phyloP scores from a whole-genome alignment of 228 moss, liverwort and hornwort species.

The Sphagnum magellanicum region DNA sequence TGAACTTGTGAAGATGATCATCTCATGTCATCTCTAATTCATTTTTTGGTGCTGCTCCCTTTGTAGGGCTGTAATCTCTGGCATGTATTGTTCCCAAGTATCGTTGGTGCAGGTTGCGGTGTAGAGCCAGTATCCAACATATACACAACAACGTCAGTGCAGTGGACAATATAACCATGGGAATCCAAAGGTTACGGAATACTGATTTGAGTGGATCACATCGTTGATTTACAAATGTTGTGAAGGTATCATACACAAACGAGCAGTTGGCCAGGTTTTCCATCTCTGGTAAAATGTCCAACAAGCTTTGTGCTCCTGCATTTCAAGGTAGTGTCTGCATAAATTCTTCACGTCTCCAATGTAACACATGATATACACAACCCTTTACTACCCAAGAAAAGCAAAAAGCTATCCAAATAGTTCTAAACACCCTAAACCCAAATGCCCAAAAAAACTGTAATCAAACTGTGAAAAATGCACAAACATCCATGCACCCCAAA shows the following conservation, averaged over 20 bases:
- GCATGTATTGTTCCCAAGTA: conserved; percentile 21
- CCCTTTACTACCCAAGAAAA: too few relatives aligned
- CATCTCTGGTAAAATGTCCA: conserved; percentile 26
- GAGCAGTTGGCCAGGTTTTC: conserved; percentile 39
- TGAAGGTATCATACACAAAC: conserved; percentile 50
- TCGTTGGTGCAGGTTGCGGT: conserved; percentile 36
- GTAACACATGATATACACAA: too few relatives aligned
- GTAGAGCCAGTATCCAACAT: conserved; percentile 34
- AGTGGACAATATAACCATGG: conserved; percentile 28
- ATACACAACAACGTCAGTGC: conserved; percentile 22
- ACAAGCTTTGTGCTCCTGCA: conserved; percentile 39
- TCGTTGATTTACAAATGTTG: conserved; percentile 22
- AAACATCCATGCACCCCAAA: too few relatives aligned
- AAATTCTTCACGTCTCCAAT: too few relatives aligned
- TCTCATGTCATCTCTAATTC: too few relatives aligned
- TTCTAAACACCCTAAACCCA: too few relatives aligned
- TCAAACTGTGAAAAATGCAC: too few relatives aligned
- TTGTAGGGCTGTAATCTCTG: conserved; percentile 28
- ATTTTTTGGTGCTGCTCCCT: too few relatives aligned
- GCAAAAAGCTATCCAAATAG: too few relatives aligned
- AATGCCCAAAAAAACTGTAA: too few relatives aligned
- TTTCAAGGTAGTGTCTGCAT: too few relatives aligned
- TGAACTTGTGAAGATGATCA: too few relatives aligned
- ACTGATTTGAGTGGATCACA: conserved; percentile 22
- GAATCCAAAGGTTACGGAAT: conserved; percentile 45